Evolutionary conservation across 331 rosid genomes (phyloP).

Genomic region (Prunus yedoensis): DNA sequence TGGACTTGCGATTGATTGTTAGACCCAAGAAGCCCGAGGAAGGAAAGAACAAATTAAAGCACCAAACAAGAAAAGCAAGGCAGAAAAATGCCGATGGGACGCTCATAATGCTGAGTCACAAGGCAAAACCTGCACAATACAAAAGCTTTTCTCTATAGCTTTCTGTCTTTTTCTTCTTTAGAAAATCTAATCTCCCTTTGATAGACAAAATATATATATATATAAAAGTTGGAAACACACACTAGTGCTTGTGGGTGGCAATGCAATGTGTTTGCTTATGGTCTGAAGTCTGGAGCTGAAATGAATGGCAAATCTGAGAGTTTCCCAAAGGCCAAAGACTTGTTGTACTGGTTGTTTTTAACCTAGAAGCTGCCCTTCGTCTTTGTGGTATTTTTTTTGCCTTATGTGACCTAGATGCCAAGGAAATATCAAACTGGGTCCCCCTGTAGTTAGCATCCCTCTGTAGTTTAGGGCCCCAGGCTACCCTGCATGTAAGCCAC

Average conservation of each 20-base stretch:
- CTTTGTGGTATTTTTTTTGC: not conserved
- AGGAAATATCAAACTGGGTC: not conserved
- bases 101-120: constrained; percentile 25
- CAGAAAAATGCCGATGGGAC: constrained; percentile 19
- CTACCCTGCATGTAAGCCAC: constrained; percentile 32
- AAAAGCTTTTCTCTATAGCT: constrained; percentile 10
- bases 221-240: not conserved
- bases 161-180: not conserved
- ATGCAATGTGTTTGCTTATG: no score
- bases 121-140: not conserved
- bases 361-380: not conserved
- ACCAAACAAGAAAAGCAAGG: not conserved
- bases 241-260: no score
- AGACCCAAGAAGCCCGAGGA: not conserved
- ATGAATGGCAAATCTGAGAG: not conserved
- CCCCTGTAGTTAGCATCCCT: not conserved
- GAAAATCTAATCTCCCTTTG: not conserved
- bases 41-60: not conserved
- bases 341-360: not conserved
- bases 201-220: not conserved
- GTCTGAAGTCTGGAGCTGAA: no score
- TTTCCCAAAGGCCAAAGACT: not conserved
- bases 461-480: not conserved
- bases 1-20: no score
- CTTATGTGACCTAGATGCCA: not conserved